Percentiles rank a stretch among this genome's conserved stretches.
These are phyloP conservation scores for Alisma plantagoaquatica DNA, from an alignment of 106 monocot genomes.

Conservation along the genomic window DNA sequence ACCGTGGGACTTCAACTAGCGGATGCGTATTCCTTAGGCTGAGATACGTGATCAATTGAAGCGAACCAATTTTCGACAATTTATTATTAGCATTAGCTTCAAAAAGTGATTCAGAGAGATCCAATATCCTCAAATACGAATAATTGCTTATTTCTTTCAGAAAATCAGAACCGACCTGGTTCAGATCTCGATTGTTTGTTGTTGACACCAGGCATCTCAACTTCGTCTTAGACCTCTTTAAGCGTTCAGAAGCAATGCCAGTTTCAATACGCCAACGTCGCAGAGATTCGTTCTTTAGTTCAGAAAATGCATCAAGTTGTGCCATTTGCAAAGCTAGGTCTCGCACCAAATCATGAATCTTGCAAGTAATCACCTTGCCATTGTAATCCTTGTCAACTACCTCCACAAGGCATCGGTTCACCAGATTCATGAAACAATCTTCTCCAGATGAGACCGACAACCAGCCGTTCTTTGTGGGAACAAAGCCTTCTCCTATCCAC, in stretches of 20 bases:
- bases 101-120: slow-evolving; percentile 5
- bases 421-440: neutral
- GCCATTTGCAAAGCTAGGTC: too few species aligned
- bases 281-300: too few species aligned
- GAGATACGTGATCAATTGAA: neutral
- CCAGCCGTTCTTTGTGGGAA: neutral
- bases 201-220: slow-evolving; percentile 1
- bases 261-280: too few species aligned
- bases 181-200: neutral
- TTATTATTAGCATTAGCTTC: neutral
- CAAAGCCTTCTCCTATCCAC: slow-evolving; percentile 11
- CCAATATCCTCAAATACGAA: neutral
- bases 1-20: neutral
- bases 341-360: slow-evolving; percentile 7
- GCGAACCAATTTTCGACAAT: neutral
- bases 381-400: slow-evolving; percentile 1
- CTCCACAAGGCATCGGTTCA: slow-evolving; percentile 6
- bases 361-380: slow-evolving; percentile 5
- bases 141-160: neutral
- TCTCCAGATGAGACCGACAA: neutral
- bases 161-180: neutral
- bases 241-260: too few species aligned
- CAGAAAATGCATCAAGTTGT: too few species aligned
- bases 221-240: neutral
- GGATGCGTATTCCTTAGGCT: slow-evolving; percentile 5